Percentiles rank a stretch among this genome's conserved stretches.
Evolutionary conservation across 495 filamentous ascomycete genomes (phyloP).

Genomic region (Aspergillus egyptiacus): DNA sequence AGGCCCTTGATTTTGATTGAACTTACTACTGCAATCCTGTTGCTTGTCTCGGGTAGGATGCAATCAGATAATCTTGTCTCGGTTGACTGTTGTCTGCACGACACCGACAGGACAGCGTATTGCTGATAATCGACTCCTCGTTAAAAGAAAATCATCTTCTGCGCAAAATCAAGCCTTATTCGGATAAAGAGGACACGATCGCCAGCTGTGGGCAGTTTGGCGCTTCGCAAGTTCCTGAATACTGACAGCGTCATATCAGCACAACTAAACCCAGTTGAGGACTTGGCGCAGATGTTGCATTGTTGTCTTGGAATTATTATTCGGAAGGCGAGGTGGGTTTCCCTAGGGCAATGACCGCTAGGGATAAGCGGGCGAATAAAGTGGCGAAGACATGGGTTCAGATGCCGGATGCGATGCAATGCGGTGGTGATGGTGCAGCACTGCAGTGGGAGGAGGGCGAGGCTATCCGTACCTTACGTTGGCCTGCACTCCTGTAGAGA

Average conservation of each 20-base stretch:
- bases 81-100: conserved; percentile 6
- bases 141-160: conserved; percentile 6
- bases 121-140: conserved; percentile 2
- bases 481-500: conserved; percentile 1
- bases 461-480: conserved; percentile 14
- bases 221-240: conserved; percentile 1
- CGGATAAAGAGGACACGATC: conserved; percentile 3
- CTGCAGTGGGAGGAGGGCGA: background rate
- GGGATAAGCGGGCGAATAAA: background rate
- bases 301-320: conserved; percentile 19
- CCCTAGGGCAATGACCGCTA: conserved; percentile 8
- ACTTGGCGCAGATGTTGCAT: conserved; percentile 19
- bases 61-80: conserved; percentile 7
- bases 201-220: background rate
- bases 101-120: conserved; percentile 11
- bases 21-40: background rate
- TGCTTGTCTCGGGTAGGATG: background rate
- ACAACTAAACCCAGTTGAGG: conserved; percentile 13
- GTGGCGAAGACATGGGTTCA: background rate
- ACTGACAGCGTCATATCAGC: background rate
- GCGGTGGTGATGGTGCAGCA: conserved; percentile 1
- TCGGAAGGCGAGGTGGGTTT: conserved; percentile 1
- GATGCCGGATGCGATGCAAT: conserved; percentile 11
- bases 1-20: background rate
- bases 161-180: conserved; percentile 1